These are phyloP conservation scores for Prunus yedoensis DNA, from an alignment of 331 rosid genomes.

Conservation along the genomic window DNA sequence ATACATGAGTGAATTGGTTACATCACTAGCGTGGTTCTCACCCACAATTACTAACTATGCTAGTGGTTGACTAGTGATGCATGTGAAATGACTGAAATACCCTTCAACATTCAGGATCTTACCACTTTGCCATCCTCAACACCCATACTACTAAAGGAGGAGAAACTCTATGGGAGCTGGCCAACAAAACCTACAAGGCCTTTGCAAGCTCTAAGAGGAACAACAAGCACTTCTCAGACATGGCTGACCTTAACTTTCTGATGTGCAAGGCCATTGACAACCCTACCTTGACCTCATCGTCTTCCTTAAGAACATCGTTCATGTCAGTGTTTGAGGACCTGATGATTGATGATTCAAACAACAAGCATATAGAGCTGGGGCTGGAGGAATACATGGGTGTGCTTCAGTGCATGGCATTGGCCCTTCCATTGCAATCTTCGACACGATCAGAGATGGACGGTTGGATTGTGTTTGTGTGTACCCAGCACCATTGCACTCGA, in stretches of 20 bases:
- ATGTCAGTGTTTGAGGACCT: slow-evolving; percentile 66
- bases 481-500: slow-evolving; percentile 60
- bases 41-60: too few relatives aligned
- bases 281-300: slow-evolving; percentile 53
- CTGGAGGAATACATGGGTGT: slow-evolving; percentile 59
- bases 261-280: slow-evolving; percentile 60
- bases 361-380: slow-evolving; percentile 28
- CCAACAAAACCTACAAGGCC: slow-evolving; percentile 36
- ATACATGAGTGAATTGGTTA: too few relatives aligned
- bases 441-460: slow-evolving; percentile 46
- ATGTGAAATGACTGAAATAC: background rate
- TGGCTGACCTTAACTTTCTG: slow-evolving; percentile 59
- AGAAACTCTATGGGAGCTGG: slow-evolving; percentile 60
- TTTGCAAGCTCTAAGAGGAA: slow-evolving; percentile 37
- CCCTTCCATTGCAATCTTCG: slow-evolving; percentile 58
- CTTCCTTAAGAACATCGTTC: slow-evolving; percentile 44
- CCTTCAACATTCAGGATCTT: slow-evolving; percentile 39
- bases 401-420: slow-evolving; percentile 71
- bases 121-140: slow-evolving; percentile 56
- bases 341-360: slow-evolving; percentile 34
- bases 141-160: slow-evolving; percentile 52
- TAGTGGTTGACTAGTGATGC: too few relatives aligned
- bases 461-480: slow-evolving; percentile 60
- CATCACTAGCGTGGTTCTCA: rapidly evolving
- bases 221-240: slow-evolving; percentile 55